Percentiles rank a stretch among this genome's conserved stretches.
phyloP scores from a whole-genome alignment of 2,329 filamentous ascomycete species.

The Arachnopeziza araneosa region DNA sequence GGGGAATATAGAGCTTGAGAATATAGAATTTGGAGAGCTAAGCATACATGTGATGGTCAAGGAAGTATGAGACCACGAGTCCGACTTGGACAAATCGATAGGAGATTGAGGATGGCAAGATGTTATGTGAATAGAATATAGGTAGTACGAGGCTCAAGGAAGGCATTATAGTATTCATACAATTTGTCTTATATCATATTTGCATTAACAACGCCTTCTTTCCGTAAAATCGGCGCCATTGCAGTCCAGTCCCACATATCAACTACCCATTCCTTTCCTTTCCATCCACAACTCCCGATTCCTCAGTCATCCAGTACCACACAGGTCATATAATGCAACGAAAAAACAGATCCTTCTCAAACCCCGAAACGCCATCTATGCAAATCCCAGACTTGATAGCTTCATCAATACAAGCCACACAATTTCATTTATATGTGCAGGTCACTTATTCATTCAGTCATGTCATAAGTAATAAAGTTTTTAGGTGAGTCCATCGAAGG shows the following conservation, averaged over 20 bases:
- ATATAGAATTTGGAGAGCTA: too few species aligned
- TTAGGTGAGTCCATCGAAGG: not conserved
- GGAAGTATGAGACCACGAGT: too few species aligned
- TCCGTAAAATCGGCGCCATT: not conserved
- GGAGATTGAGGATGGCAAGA: too few species aligned
- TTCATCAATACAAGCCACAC: not conserved
- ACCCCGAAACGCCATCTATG: slow-evolving; percentile 9
- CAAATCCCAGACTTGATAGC: not conserved
- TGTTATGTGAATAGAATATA: not conserved
- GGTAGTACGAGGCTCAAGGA: not conserved
- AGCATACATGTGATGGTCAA: too few species aligned
- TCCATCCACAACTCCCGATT: not conserved
- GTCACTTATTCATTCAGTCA: not conserved
- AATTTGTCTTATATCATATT: not conserved
- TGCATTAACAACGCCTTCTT: not conserved
- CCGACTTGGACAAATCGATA: too few species aligned
- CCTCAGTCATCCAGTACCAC: too few species aligned
- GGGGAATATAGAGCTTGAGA: too few species aligned
- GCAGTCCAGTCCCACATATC: not conserved
- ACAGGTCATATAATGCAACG: not conserved
- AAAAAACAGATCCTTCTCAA: not conserved
- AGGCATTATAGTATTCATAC: not conserved
- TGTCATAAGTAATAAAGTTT: not conserved
- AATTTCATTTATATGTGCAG: slow-evolving; percentile 1
- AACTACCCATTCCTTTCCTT: not conserved